Evolutionary conservation across 2,329 filamentous ascomycete species (phyloP).

Genomic region (Arachnomyces sp.): DNA sequence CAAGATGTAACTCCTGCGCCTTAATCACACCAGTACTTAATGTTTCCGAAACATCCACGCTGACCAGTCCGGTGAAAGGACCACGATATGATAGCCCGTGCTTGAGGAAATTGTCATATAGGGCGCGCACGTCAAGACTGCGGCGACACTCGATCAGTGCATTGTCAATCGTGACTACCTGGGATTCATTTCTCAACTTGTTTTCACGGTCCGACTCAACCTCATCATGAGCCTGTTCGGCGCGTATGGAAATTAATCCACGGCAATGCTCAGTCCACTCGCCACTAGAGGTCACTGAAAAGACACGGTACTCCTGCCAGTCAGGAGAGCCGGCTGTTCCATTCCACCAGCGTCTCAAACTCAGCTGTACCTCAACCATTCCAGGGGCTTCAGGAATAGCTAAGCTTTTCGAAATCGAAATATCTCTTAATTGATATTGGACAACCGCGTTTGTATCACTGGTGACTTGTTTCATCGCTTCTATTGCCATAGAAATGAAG

Average conservation of each 20-base stretch:
- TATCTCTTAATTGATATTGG: constrained; percentile 24
- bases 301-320: constrained; percentile 14
- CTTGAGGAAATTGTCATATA: constrained; percentile 10
- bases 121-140: not conserved
- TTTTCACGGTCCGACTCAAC: not conserved
- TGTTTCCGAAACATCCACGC: constrained; percentile 12
- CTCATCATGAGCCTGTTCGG: not conserved
- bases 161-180: not conserved
- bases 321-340: not conserved
- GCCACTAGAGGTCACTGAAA: constrained; percentile 6
- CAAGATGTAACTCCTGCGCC: constrained; percentile 11
- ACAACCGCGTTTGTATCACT: constrained; percentile 7
- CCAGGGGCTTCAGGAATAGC: constrained; percentile 20
- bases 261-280: constrained; percentile 11
- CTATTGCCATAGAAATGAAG: constrained; percentile 36
- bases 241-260: constrained; percentile 8
- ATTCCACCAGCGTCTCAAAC: not conserved
- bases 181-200: too few relatives aligned
- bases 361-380: constrained; percentile 4
- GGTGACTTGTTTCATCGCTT: constrained; percentile 17
- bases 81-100: constrained; percentile 10
- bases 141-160: too few relatives aligned
- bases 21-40: constrained; percentile 11
- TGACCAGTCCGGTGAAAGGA: constrained; percentile 7
- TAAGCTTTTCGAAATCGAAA: constrained; percentile 25